Conservation (phyloP, 495 filamentous ascomycete species). For the Jackrogersella multiformis region DNA sequence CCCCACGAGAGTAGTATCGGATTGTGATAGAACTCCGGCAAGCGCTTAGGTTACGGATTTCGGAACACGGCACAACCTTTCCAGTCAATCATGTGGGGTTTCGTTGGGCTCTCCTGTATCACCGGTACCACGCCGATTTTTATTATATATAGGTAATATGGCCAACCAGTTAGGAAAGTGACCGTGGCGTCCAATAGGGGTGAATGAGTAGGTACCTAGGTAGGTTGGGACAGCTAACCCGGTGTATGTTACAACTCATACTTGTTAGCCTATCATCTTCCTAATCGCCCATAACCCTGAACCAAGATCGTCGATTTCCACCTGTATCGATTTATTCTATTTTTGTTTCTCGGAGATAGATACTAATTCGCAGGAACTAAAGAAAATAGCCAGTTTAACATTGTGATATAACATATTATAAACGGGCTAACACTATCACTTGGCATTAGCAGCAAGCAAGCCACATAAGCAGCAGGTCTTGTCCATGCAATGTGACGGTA, state of each 20-base stretch:
- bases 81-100: constrained; percentile 28
- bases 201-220: constrained; percentile 17
- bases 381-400: not conserved
- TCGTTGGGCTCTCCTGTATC: constrained; percentile 11
- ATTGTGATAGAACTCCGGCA: constrained; percentile 23
- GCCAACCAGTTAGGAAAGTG: constrained; percentile 30
- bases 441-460: constrained; percentile 8
- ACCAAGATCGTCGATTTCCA: constrained; percentile 25
- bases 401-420: constrained; percentile 13
- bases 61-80: constrained; percentile 11
- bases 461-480: constrained; percentile 17
- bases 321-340: constrained; percentile 33
- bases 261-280: constrained; percentile 21
- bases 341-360: constrained; percentile 9
- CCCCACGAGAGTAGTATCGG: constrained; percentile 24
- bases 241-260: constrained; percentile 21
- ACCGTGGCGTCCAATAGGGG: constrained; percentile 11
- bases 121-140: constrained; percentile 16
- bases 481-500: constrained; percentile 37
- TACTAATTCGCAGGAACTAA: not conserved
- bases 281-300: constrained; percentile 20
- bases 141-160: not conserved
- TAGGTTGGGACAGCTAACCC: constrained; percentile 21
- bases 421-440: constrained; percentile 4
- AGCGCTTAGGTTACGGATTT: constrained; percentile 39